Evolutionary conservation across 2,329 filamentous ascomycete genomes (phyloP), one percentile per base, ranked within the genome.

Genomic region (Colletotrichum cereale): DNA sequence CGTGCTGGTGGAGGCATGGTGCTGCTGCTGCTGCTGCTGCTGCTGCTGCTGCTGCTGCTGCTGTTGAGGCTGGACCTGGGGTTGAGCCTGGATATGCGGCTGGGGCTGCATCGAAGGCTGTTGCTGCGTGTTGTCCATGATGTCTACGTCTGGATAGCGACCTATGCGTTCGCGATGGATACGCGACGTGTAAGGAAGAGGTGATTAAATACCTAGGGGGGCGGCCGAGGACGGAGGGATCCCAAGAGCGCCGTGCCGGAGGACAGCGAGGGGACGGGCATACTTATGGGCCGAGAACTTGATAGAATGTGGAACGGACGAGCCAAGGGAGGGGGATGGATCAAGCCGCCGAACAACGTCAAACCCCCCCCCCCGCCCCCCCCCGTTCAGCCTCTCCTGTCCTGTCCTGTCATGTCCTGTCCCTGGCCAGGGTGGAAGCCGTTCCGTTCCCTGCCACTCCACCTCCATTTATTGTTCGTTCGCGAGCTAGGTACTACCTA

Each of bases 201-300:
- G 31, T 29, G 18, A 12, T 47, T 3, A 24, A 10, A 18, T 47
- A n/a, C n/a, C 21, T 8, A 24, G 38, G 42, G 31, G 31, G 31
- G 40, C 24, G 58, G 36, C 42, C 29, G 21, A 24, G 31, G 63
- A 38, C 53, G 21, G 29, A 26, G 6, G 6, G 29, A n/a, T 3
- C 6, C 10, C 31, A 24, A 42, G n/a, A 42, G n/a, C 31, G 48
- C 56, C 56, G 26, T 36, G 56, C 36, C 34, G 38, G 63, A 53
- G 26, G 47, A 24, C n/a, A n/a, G 44, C 26, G 56, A 40, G 57
- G 50, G 36, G 16, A 12, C 7, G 3, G 42, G 29, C 26, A 53
- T 67, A 71, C 68, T 71, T 71, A 67, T 67, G 50, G n/a, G 18
- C 44, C 40, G 67, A 69, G 44, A 60, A 58, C 36, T 4, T 8